phyloP scores from a whole-genome alignment of 225 moss, liverwort and hornwort species.

The Bryoerythrophyllum caledonicum region DNA sequence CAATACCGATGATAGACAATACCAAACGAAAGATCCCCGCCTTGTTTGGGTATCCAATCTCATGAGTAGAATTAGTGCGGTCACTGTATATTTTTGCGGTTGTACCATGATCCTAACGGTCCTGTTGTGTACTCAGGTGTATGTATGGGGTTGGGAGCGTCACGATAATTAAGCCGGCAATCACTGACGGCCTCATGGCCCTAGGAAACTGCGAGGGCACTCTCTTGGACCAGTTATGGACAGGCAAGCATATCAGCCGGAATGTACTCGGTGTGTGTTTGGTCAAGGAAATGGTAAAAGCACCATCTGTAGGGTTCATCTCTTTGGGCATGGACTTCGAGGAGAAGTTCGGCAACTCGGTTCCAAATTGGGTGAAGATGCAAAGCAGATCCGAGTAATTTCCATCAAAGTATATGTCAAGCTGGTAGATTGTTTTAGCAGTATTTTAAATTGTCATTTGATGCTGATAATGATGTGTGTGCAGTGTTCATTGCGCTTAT shows the following conservation, averaged over 20 bases:
- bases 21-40: slow-evolving; percentile 17
- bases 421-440: background rate
- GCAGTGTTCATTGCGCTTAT: slow-evolving; percentile 17
- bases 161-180: background rate
- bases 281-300: slow-evolving; percentile 3
- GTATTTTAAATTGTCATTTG: background rate
- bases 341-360: slow-evolving; percentile 22
- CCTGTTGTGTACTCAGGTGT: slow-evolving; percentile 20
- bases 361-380: slow-evolving; percentile 32
- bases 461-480: background rate
- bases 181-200: slow-evolving; percentile 32
- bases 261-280: slow-evolving; percentile 33
- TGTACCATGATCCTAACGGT: too few relatives aligned
- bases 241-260: slow-evolving; percentile 12
- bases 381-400: background rate
- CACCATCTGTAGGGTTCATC: slow-evolving; percentile 14
- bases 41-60: slow-evolving; percentile 24
- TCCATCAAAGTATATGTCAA: background rate
- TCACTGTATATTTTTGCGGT: too few relatives aligned
- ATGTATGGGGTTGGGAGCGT: background rate
- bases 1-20: slow-evolving; percentile 13
- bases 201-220: slow-evolving; percentile 30
- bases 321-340: slow-evolving; percentile 32
- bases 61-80: background rate
- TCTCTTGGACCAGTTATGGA: slow-evolving; percentile 26